These are phyloP conservation scores for Agroathelia rolfsii DNA, from an alignment of 1,284 basidiomycete species.

Conservation along the genomic window DNA sequence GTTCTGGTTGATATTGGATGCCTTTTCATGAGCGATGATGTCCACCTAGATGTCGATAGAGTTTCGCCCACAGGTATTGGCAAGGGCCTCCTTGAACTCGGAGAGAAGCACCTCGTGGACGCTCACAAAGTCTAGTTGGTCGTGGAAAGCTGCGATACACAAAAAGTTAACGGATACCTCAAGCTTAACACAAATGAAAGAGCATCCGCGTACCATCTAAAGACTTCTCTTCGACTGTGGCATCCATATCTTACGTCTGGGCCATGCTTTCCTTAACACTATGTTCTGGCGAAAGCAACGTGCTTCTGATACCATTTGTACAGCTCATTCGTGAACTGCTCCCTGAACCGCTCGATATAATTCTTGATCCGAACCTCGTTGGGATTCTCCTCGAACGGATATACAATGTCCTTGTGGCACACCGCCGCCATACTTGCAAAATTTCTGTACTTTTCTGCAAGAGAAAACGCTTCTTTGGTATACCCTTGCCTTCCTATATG, in stretches of 20 bases:
- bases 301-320: conserved; percentile 83
- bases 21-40: conserved; percentile 45
- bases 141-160: conserved; percentile 59
- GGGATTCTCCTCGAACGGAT: conserved; percentile 54
- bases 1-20: conserved; percentile 31
- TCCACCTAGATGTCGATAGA: conserved; percentile 62
- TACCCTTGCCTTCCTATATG: conserved; percentile 55
- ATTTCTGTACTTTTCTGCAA: conserved; percentile 82
- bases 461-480: conserved; percentile 59
- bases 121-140: conserved; percentile 64
- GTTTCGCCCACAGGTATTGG: conserved; percentile 40
- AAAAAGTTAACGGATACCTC: conserved; percentile 7
- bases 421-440: conserved; percentile 76
- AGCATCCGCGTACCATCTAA: conserved; percentile 40
- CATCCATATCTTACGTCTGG: conserved; percentile 52
- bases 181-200: neutral
- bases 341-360: conserved; percentile 77
- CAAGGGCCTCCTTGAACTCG: conserved; percentile 44
- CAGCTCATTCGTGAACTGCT: conserved; percentile 80
- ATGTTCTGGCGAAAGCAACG: no score
- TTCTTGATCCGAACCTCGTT: conserved; percentile 47
- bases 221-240: conserved; percentile 31
- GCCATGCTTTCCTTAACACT: no score
- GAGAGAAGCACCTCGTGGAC: conserved; percentile 56
- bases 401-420: conserved; percentile 60